phyloP scores from a whole-genome alignment of 1,284 basidiomycete genomes.

The Ganoderma lucidum region DNA sequence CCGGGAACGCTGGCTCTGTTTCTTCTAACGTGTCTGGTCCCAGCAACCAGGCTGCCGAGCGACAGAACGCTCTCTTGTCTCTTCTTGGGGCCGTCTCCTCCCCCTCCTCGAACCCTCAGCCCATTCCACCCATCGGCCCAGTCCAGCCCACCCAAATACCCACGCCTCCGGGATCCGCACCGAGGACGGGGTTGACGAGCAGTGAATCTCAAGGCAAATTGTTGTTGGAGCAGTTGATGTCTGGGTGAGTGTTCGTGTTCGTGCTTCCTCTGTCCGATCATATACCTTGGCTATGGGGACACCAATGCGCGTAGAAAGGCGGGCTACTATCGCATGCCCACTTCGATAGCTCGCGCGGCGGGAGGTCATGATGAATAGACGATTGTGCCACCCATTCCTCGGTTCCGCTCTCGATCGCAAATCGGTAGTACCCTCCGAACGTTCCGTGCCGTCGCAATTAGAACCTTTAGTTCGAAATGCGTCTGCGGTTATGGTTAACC shows the following conservation, averaged over 20 bases:
- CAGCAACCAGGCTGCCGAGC: conserved; percentile 58
- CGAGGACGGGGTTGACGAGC: conserved; percentile 58
- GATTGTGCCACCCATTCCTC: background rate
- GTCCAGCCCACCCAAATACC: conserved; percentile 64
- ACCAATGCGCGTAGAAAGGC: background rate
- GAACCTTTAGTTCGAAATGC: background rate
- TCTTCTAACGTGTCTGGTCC: conserved; percentile 51
- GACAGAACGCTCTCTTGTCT: conserved; percentile 77
- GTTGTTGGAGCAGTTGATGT: conserved; percentile 80
- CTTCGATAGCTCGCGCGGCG: background rate
- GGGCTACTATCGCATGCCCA: background rate
- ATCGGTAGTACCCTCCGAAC: background rate
- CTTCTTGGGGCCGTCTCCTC: conserved; percentile 58
- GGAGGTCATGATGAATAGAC: background rate
- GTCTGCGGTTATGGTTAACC: background rate
- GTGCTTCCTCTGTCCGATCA: conserved; percentile 1
- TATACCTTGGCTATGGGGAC: conserved; percentile 32
- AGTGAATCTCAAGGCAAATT: conserved; percentile 75
- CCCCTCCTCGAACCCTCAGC: conserved; percentile 49
- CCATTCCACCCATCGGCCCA: conserved; percentile 39
- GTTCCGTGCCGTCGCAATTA: background rate
- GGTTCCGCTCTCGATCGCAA: background rate
- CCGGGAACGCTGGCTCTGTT: conserved; percentile 58
- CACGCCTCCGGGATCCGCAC: conserved; percentile 71
- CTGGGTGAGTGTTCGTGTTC: conserved; percentile 61